Evolutionary conservation across 148 eudicot genomes (phyloP).

Genomic region (Rhododendron williamsianum): DNA sequence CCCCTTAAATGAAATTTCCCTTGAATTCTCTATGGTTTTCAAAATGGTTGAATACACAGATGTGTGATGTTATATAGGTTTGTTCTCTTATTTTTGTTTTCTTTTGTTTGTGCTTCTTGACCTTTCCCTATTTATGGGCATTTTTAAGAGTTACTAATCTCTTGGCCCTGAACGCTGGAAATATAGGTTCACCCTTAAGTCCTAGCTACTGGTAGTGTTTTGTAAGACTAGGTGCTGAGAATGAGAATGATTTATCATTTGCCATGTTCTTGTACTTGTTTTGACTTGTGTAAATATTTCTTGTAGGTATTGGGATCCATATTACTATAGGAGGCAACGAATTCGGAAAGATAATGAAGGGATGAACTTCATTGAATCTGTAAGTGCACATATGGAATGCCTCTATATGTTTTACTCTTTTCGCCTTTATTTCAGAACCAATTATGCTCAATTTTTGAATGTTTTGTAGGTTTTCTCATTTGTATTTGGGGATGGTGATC

Average conservation of each 20-base stretch:
- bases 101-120: background rate
- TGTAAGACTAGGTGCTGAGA: background rate
- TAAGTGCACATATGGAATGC: conserved; percentile 24
- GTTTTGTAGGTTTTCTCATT: conserved; percentile 76
- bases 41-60: background rate
- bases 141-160: background rate
- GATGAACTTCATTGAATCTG: conserved; percentile 87
- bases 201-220: background rate
- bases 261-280: conserved; percentile 2
- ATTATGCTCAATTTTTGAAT: conserved; percentile 14
- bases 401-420: conserved; percentile 1
- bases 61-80: background rate
- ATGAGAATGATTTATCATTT: background rate
- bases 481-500: conserved; percentile 99
- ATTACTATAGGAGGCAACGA: conserved; percentile 68
- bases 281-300: background rate
- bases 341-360: conserved; percentile 44
- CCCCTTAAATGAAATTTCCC: background rate
- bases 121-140: background rate
- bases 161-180: background rate
- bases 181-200: background rate
- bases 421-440: conserved; percentile 1
- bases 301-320: conserved; percentile 93
- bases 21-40: background rate
- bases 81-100: background rate